Evolutionary conservation across 176 grass and related monocot species (phyloP).

Genomic region (Luzula sylvatica): DNA sequence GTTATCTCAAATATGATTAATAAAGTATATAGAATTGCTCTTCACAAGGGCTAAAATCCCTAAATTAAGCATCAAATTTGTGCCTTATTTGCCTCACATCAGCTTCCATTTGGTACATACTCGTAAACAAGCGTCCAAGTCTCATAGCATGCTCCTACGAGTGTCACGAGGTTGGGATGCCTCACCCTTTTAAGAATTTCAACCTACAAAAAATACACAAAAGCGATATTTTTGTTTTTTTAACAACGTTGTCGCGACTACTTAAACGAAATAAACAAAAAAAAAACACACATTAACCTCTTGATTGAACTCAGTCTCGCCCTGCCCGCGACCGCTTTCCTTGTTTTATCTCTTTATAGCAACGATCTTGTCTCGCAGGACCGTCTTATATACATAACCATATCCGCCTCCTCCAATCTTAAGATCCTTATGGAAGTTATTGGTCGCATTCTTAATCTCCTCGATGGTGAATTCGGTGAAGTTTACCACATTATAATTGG

Average conservation of each 20-base stretch:
- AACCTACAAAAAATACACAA: slow-evolving; percentile 27
- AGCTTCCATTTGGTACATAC: slow-evolving; percentile 46
- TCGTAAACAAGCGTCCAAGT: slow-evolving; percentile 44
- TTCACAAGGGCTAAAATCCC: no score
- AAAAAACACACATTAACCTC: slow-evolving; percentile 39
- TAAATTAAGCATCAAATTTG: no score
- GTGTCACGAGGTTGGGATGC: no score
- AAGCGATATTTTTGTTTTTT: slow-evolving; percentile 11
- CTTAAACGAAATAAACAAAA: no score
- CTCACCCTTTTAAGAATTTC: slow-evolving; percentile 39
- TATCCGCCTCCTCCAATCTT: slow-evolving; percentile 54
- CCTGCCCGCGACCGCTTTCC: slow-evolving; percentile 31
- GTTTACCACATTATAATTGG: neutral
- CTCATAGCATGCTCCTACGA: slow-evolving; percentile 43
- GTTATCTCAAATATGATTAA: no score
- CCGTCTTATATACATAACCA: slow-evolving; percentile 49
- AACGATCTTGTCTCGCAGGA: slow-evolving; percentile 43
- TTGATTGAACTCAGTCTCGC: slow-evolving; percentile 38
- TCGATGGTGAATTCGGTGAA: slow-evolving; percentile 36
- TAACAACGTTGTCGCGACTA: no score
- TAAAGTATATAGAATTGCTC: no score
- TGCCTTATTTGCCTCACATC: no score
- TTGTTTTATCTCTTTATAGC: slow-evolving; percentile 55
- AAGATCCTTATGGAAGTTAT: slow-evolving; percentile 28
- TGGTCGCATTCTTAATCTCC: slow-evolving; percentile 47